A percentile compares a stretch with the other conserved stretches of the same genome.
Conservation (phyloP, 192 early-diverging fungal species). For the Coemansia sp. region DNA sequence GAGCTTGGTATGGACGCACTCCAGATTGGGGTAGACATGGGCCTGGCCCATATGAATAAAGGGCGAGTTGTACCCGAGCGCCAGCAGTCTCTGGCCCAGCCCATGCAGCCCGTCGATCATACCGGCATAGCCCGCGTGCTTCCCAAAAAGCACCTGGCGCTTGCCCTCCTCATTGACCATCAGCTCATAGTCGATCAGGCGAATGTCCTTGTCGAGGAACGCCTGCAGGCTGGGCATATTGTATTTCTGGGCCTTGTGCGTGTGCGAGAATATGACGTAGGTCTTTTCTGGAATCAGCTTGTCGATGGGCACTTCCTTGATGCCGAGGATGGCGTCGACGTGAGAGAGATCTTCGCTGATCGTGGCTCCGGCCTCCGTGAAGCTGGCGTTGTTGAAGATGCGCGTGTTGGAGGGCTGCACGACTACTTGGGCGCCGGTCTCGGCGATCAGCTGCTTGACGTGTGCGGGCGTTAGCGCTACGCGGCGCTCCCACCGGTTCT, state of each 20-base stretch:
- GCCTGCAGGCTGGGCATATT: constrained; percentile 91
- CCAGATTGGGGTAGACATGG: constrained; percentile 71
- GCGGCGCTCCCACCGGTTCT: constrained; percentile 97
- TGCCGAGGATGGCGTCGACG: constrained; percentile 93
- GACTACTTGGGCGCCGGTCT: constrained; percentile 80
- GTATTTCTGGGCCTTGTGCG: constrained; percentile 94
- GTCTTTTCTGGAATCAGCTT: constrained; percentile 87
- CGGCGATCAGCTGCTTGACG: constrained; percentile 80
- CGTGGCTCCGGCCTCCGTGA: constrained; percentile 80
- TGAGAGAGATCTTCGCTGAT: constrained; percentile 84
- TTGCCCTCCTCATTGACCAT: constrained; percentile 74
- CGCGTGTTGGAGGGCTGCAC: constrained; percentile 95
- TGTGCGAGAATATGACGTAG: constrained; percentile 96
- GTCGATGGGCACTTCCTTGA: constrained; percentile 92
- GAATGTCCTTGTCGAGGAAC: constrained; percentile 89
- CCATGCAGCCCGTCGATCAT: constrained; percentile 94
- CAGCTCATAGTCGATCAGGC: constrained; percentile 96
- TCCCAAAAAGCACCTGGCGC: constrained; percentile 91
- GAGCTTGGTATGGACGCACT: constrained; percentile 63
- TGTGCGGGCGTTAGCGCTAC: constrained; percentile 88
- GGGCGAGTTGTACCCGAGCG: constrained; percentile 92
- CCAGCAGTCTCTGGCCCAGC: constrained; percentile 88
- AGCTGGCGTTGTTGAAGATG: constrained; percentile 87
- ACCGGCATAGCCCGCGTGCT: constrained; percentile 93
- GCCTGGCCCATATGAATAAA: constrained; percentile 84